These are phyloP conservation scores for Clitocybe nebularis DNA, from an alignment of 1,284 basidiomycete genomes.

Conservation along the genomic window DNA sequence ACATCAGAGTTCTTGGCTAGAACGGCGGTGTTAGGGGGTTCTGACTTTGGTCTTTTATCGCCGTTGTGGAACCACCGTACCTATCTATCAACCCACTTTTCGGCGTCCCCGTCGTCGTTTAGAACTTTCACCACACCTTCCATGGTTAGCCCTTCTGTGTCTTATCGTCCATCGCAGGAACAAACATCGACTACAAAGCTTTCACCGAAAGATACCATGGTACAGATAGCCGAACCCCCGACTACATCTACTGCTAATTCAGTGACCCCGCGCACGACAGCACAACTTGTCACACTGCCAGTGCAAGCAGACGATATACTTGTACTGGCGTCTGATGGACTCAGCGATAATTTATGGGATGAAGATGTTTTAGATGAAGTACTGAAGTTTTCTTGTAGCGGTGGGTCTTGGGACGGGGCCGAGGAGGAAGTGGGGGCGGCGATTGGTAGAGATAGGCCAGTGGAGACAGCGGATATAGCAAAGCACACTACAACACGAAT, in stretches of 20 bases:
- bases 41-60: too few species aligned
- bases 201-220: too few species aligned
- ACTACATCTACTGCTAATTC: slow-evolving; percentile 6
- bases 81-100: background rate
- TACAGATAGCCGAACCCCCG: background rate
- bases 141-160: too few species aligned
- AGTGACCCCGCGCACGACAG: slow-evolving; percentile 48
- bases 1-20: slow-evolving; percentile 2
- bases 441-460: slow-evolving; percentile 2
- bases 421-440: slow-evolving; percentile 3
- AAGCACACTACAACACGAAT: slow-evolving; percentile 3
- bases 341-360: slow-evolving; percentile 95
- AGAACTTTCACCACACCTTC: background rate
- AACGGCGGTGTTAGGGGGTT: too few species aligned
- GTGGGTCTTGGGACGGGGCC: slow-evolving; percentile 22
- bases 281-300: slow-evolving; percentile 70
- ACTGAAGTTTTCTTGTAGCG: slow-evolving; percentile 63
- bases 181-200: too few species aligned
- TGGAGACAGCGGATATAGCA: slow-evolving; percentile 5
- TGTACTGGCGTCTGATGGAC: slow-evolving; percentile 85
- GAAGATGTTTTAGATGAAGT: slow-evolving; percentile 92
- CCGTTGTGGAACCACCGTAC: too few species aligned
- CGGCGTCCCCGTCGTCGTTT: background rate
- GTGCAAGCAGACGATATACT: slow-evolving; percentile 87
- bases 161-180: too few species aligned